Evolutionary conservation across 2,329 filamentous ascomycete species (phyloP).

Genomic region (Botrytis fabae): DNA sequence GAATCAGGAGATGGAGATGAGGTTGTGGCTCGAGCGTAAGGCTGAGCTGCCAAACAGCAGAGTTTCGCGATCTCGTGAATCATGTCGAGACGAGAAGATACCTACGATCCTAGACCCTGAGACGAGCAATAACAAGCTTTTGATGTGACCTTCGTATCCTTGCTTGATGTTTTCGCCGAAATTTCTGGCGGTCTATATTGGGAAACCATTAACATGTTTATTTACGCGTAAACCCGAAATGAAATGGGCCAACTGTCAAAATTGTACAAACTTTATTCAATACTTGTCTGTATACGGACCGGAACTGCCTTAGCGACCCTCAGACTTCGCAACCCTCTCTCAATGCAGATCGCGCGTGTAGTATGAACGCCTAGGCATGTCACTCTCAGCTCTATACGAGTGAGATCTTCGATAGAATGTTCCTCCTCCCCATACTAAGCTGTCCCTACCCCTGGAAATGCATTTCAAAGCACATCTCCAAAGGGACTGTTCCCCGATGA

Average conservation of each 20-base stretch:
- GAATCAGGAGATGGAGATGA: background rate
- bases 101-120: background rate
- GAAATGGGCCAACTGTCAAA: background rate
- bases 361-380: background rate
- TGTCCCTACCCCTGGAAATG: background rate
- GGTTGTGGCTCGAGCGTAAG: slow-evolving; percentile 20
- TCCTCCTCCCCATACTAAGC: background rate
- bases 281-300: background rate
- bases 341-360: background rate
- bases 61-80: background rate
- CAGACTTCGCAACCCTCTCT: background rate
- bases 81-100: too few species aligned
- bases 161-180: background rate
- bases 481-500: slow-evolving; percentile 4
- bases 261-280: background rate
- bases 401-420: slow-evolving; percentile 7
- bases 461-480: background rate
- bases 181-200: background rate
- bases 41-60: background rate
- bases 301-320: background rate
- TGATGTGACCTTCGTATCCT: background rate
- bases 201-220: background rate
- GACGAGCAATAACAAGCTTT: background rate
- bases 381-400: background rate
- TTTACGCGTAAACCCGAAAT: background rate